A percentile compares a stretch with the other conserved stretches of the same genome.
Conservation (phyloP, 768 basidiomycete species). For the Clitopilus hobsonii region DNA sequence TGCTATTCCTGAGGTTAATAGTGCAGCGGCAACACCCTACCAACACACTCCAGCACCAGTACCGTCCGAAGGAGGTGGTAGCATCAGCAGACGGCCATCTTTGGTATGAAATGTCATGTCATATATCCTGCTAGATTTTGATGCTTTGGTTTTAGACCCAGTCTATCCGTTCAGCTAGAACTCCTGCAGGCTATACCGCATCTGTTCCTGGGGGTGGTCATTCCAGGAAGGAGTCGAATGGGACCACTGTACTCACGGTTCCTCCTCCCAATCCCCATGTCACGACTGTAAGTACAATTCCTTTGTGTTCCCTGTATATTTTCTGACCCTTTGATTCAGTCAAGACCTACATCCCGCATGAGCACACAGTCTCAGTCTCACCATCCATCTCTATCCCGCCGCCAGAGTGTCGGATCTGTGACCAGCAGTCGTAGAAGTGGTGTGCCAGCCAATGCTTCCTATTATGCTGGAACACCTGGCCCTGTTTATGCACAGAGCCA, state of each 20-base stretch:
- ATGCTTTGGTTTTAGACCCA: neutral
- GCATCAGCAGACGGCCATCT: neutral
- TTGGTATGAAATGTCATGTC: neutral
- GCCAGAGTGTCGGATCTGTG: neutral
- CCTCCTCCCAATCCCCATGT: neutral
- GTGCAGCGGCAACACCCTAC: constrained; percentile 32
- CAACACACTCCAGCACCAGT: constrained; percentile 11
- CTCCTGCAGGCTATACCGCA: neutral
- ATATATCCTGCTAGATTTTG: neutral
- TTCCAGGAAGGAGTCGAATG: neutral
- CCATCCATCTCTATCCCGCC: neutral
- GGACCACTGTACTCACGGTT: neutral
- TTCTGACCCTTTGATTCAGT: neutral
- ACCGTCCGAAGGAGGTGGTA: neutral
- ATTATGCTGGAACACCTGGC: neutral
- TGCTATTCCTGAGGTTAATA: constrained; percentile 52
- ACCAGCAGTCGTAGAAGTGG: neutral
- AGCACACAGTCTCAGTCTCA: neutral
- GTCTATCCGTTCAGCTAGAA: neutral
- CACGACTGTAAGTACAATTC: neutral
- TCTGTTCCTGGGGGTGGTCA: neutral
- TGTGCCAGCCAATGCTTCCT: neutral
- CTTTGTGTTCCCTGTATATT: neutral
- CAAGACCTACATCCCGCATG: neutral
- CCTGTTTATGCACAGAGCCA: neutral